Evolutionary conservation across 352 stramenopile genomes (phyloP), one percentile per base, ranked within the genome.

Genomic region (Pythium dissotocum): DNA sequence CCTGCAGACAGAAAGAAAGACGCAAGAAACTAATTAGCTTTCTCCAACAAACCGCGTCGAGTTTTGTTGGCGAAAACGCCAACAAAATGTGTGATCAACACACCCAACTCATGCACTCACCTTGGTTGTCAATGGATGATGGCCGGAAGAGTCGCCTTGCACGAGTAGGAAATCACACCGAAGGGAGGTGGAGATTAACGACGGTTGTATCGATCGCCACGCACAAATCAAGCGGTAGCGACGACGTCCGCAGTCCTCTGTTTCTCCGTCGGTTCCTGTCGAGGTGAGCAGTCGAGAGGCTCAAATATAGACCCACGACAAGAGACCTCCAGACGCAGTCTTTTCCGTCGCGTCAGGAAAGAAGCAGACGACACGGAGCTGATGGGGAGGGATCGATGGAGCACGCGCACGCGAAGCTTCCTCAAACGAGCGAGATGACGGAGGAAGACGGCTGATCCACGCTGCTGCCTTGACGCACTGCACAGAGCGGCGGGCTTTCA

Each of bases 401-500:
- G 51, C 9, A 56, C 10, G 14, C 53, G 40, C 8, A 12, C 40
- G 32, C n/a, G 52, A 57, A n/a, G 24, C 26, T 44, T 61, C 54
- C 42, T 48, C 58, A 44, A 21, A 16, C 42, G 58, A 30, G 58
- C 42, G 33, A 28, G 30, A 32, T 32, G 46, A 32, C 18, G n/a
- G 46, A 53, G 46, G 46, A 53, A 32, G 21, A 53, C n/a, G 46
- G n/a, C 26, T 12, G 46, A 16, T 32, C 21, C 46, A 53, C 46
- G 46, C 46, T 53, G 46, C 46, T 53, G 46, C 46, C 46, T 53
- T 30, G n/a, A 53, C 46, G n/a, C 44, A 51, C 44, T 51, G 14
- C 57, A 42, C 32, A 26, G 52, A 38, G 55, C 30, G 61, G 67
- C 61, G 54, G 61, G 58, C 51, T 68, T 24, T 62, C 58, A 65